Conservation (phyloP, 2,329 filamentous ascomycete genomes). For the Fusarium fujikuroi region DNA sequence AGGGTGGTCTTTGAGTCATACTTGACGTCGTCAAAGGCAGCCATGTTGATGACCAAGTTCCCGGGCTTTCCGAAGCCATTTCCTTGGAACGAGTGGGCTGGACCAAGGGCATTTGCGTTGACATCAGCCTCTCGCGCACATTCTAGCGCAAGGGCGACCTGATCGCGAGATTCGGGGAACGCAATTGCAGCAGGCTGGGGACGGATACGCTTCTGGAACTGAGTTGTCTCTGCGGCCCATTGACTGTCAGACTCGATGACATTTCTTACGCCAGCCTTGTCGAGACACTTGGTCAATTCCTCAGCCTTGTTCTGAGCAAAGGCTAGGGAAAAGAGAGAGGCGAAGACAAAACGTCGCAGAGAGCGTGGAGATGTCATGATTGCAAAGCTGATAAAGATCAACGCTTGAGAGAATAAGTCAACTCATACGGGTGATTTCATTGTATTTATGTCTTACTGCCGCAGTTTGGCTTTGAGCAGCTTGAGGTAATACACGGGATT, state of each 20-base stretch:
- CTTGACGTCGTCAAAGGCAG: slow-evolving; percentile 36
- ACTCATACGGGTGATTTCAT: background rate
- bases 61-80: slow-evolving; percentile 37
- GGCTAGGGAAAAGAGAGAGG: slow-evolving; percentile 1
- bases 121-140: slow-evolving; percentile 40
- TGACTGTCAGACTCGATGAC: slow-evolving; percentile 33
- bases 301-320: slow-evolving; percentile 18
- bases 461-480: background rate
- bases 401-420: background rate
- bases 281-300: slow-evolving; percentile 24
- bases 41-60: slow-evolving; percentile 42
- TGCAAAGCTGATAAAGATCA: background rate
- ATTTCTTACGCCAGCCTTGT: slow-evolving; percentile 29
- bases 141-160: slow-evolving; percentile 37
- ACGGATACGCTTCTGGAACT: slow-evolving; percentile 39
- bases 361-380: slow-evolving; percentile 7
- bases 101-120: slow-evolving; percentile 36
- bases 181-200: slow-evolving; percentile 38
- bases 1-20: slow-evolving; percentile 30
- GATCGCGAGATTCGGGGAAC: slow-evolving; percentile 31
- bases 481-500: background rate
- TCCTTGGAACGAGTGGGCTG: slow-evolving; percentile 40
- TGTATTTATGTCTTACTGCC: slow-evolving; percentile 4
- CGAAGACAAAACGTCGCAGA: slow-evolving; percentile 7
- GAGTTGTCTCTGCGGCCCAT: slow-evolving; percentile 26